phyloP scores from a whole-genome alignment of 441 rosid genomes.

The Pelargonium citronellum region DNA sequence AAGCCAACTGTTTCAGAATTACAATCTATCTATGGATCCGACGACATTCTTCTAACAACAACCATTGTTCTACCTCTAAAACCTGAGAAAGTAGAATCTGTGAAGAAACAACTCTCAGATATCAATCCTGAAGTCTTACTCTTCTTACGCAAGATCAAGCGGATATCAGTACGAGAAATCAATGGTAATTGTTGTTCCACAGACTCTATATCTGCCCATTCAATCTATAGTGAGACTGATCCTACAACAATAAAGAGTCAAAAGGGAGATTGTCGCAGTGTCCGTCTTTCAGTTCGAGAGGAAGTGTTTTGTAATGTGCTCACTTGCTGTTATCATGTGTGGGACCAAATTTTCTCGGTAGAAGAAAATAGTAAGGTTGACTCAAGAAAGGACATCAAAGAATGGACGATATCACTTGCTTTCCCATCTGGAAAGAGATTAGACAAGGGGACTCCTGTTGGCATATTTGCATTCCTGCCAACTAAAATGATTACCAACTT shows the following conservation, averaged over 20 bases:
- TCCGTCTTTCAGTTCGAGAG: neutral
- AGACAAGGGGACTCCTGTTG: neutral
- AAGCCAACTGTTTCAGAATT: neutral
- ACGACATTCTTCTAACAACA: neutral
- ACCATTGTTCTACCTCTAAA: neutral
- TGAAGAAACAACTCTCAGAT: neutral
- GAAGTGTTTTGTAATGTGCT: neutral
- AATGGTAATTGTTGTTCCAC: neutral
- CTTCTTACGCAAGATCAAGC: neutral
- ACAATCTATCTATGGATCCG: neutral
- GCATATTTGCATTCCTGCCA: slow-evolving; percentile 1
- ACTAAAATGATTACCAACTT: neutral
- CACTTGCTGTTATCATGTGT: neutral
- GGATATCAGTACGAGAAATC: neutral
- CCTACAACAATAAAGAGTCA: neutral
- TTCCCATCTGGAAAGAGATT: neutral
- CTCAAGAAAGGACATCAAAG: neutral
- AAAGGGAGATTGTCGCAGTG: neutral
- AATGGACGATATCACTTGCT: neutral
- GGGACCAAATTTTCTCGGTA: neutral
- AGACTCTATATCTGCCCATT: neutral
- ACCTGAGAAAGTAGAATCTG: neutral
- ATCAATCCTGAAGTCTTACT: neutral
- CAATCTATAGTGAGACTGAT: neutral
- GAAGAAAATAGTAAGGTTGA: neutral